phyloP scores from a whole-genome alignment of 2,329 filamentous ascomycete species.

The Hysterium pulicare region DNA sequence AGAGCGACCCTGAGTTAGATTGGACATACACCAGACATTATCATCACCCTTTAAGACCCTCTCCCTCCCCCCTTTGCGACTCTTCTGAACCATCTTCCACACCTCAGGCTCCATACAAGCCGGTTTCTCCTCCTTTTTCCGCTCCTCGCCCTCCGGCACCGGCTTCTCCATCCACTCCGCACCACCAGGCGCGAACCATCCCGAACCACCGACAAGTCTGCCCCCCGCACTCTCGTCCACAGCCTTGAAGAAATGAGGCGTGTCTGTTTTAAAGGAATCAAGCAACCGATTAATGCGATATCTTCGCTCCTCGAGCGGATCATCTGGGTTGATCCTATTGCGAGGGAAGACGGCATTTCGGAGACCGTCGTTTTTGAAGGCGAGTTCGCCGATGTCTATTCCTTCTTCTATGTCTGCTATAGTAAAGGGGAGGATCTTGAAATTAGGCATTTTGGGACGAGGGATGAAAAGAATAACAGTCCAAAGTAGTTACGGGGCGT shows the following conservation, averaged over 20 bases:
- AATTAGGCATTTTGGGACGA: neutral
- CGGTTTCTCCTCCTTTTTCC: neutral
- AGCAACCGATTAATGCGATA: conserved; percentile 2
- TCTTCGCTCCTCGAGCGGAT: conserved; percentile 4
- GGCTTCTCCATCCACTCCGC: conserved; percentile 3
- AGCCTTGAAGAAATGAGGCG: conserved; percentile 6
- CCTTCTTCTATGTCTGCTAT: conserved; percentile 1
- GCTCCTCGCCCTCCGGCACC: neutral
- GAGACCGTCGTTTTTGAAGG: conserved; percentile 6
- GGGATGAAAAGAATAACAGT: too few species aligned
- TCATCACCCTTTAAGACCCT: conserved; percentile 6
- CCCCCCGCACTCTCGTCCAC: conserved; percentile 4
- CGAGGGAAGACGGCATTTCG: conserved; percentile 3
- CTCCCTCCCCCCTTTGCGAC: conserved; percentile 5
- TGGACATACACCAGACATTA: conserved; percentile 12
- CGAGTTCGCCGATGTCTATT: conserved; percentile 6
- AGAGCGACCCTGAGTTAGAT: too few species aligned
- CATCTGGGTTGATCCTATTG: neutral
- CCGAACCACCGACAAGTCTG: conserved; percentile 6
- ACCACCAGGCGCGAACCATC: conserved; percentile 8
- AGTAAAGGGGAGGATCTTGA: conserved; percentile 5
- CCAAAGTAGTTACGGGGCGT: too few species aligned
- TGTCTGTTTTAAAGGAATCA: neutral
- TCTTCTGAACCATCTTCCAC: neutral
- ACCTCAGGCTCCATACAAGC: neutral